Conservation (phyloP, 2,329 filamentous ascomycete species). For the Phyllosticta ampelicida region DNA sequence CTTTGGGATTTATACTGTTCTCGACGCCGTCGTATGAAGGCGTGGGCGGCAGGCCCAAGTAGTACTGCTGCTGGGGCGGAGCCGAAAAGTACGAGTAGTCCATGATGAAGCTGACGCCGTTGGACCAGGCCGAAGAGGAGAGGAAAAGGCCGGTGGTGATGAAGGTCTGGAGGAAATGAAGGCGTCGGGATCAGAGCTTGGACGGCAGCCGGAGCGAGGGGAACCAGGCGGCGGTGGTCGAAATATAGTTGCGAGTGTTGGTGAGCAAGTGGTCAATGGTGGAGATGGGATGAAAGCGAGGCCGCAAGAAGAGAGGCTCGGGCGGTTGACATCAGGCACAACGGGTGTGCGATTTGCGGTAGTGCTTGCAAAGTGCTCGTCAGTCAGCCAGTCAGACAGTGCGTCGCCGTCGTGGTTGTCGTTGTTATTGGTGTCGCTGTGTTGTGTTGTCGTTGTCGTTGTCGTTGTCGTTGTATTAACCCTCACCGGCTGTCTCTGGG, state of each 20-base stretch:
- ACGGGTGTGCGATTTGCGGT: too few species aligned
- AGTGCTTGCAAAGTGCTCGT: too few species aligned
- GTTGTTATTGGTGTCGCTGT: too few species aligned
- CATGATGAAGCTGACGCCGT: constrained; percentile 29
- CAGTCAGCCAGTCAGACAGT: too few species aligned
- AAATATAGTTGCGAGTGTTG: background rate
- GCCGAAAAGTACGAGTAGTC: constrained; percentile 44
- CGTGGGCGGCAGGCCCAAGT: constrained; percentile 36
- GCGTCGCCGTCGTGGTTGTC: too few species aligned
- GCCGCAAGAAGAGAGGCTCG: background rate
- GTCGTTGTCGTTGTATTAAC: background rate
- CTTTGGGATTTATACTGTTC: constrained; percentile 6
- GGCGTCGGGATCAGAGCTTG: background rate
- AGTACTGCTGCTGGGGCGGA: constrained; percentile 37
- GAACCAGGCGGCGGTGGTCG: background rate
- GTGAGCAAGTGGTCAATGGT: background rate
- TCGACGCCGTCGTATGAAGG: constrained; percentile 16
- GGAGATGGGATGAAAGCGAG: background rate
- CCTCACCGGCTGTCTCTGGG: too few species aligned
- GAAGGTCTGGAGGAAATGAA: background rate
- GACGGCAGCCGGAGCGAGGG: background rate
- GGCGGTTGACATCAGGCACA: too few species aligned
- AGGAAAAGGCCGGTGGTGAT: background rate
- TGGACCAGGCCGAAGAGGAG: background rate
- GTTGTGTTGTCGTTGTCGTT: background rate